A percentile compares a stretch with the other conserved stretches of the same genome.
Conservation (phyloP, 495 filamentous ascomycete genomes). For the Bacidia rubella region DNA sequence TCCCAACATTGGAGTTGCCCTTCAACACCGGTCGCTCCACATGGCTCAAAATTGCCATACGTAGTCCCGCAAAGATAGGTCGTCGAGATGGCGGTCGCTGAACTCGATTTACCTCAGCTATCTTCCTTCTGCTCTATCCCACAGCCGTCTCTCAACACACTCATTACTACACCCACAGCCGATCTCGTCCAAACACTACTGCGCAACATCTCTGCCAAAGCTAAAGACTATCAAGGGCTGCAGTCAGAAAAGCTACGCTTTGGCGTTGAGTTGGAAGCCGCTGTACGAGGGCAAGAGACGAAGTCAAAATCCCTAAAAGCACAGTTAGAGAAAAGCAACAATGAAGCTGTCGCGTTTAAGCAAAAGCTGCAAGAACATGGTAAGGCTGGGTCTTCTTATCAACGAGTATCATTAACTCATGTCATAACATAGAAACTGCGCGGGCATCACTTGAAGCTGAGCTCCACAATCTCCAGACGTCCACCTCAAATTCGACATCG, state of each 20-base stretch:
- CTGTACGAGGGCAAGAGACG: constrained; percentile 64
- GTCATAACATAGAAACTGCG: constrained; percentile 39
- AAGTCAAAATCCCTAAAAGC: constrained; percentile 67
- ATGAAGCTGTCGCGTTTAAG: constrained; percentile 63
- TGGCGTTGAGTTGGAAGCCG: constrained; percentile 87
- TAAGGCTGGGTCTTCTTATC: constrained; percentile 28
- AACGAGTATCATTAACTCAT: constrained; percentile 12
- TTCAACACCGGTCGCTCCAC: no score
- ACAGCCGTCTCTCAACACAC: constrained; percentile 47
- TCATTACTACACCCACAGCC: constrained; percentile 58
- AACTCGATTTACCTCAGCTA: constrained; percentile 62
- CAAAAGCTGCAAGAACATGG: constrained; percentile 71
- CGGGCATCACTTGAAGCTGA: constrained; percentile 63
- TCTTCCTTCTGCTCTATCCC: constrained; percentile 61
- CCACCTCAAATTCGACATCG: constrained; percentile 57
- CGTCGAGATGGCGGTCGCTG: constrained; percentile 57
- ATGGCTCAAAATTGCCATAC: neutral
- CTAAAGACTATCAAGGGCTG: constrained; percentile 64
- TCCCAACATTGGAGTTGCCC: no score
- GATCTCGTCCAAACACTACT: constrained; percentile 64
- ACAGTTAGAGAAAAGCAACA: constrained; percentile 65
- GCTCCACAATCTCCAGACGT: constrained; percentile 63
- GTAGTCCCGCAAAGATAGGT: neutral
- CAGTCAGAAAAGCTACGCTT: constrained; percentile 70
- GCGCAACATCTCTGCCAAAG: constrained; percentile 52